Conservation (phyloP, 148 eudicot species). For the Arctostaphylos glauca region DNA sequence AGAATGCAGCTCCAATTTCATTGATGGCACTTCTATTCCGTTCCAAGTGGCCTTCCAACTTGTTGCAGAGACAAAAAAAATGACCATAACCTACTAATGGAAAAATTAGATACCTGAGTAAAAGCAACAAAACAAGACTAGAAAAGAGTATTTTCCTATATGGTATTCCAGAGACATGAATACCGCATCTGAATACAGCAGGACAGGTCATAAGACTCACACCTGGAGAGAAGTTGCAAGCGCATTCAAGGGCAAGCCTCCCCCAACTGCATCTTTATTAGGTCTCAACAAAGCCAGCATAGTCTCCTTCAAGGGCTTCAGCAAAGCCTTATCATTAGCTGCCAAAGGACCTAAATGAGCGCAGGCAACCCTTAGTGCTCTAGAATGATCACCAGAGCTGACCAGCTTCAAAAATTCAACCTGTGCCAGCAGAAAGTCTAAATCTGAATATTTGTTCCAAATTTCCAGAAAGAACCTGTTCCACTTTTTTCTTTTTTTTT, state of each 20-base stretch:
- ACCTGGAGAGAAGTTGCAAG: constrained; percentile 95
- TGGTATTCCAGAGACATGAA: neutral
- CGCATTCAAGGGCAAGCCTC: constrained; percentile 59
- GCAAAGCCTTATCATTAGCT: constrained; percentile 56
- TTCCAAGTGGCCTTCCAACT: neutral
- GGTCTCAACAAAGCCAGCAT: constrained; percentile 70
- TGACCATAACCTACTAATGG: neutral
- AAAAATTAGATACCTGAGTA: neutral
- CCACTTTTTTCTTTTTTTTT: neutral
- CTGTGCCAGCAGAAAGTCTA: constrained; percentile 38
- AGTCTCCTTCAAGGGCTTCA: constrained; percentile 86
- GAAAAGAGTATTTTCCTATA: neutral
- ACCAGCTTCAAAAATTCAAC: constrained; percentile 94
- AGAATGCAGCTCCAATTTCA: neutral
- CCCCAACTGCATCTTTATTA: constrained; percentile 45
- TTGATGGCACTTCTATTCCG: neutral
- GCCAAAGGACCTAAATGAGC: constrained; percentile 88
- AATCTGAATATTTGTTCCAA: neutral
- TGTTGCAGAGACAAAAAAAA: neutral
- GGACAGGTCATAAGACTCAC: neutral
- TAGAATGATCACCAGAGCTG: constrained; percentile 62
- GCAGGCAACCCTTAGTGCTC: constrained; percentile 80
- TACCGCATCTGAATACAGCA: neutral
- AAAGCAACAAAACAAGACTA: neutral
- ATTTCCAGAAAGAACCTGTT: neutral